Percentiles rank a stretch among this genome's conserved stretches.
phyloP scores from a whole-genome alignment of 164 flowering plant genomes.

The Chimonanthus praecox region DNA sequence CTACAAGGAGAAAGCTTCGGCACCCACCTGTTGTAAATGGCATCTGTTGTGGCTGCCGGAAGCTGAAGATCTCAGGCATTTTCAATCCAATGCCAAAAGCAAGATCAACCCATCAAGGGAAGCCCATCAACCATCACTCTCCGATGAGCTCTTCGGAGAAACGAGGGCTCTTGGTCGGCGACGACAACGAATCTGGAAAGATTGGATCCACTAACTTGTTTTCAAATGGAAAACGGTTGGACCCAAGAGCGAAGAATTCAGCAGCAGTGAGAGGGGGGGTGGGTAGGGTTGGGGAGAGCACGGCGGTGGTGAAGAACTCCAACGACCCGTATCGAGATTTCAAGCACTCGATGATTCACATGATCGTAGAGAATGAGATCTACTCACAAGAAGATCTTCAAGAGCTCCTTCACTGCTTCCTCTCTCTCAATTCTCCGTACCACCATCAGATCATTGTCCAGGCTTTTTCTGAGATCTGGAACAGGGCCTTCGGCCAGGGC shows the following conservation, averaged over 20 bases:
- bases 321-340: slow-evolving; percentile 18
- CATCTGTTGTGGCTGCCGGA: too few species aligned
- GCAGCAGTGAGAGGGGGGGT: not conserved
- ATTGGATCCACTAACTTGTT: slow-evolving; percentile 3
- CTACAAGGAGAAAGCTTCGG: too few species aligned
- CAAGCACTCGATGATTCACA: slow-evolving; percentile 18
- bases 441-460: slow-evolving; percentile 15
- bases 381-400: slow-evolving; percentile 7
- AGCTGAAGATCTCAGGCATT: too few species aligned
- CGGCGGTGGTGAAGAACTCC: slow-evolving; percentile 17
- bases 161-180: too few species aligned
- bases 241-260: not conserved
- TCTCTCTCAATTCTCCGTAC: slow-evolving; percentile 10
- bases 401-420: slow-evolving; percentile 11
- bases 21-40: too few species aligned
- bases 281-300: slow-evolving; percentile 5
- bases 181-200: not conserved
- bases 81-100: too few species aligned
- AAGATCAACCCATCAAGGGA: too few species aligned
- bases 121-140: too few species aligned
- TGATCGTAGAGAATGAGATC: slow-evolving; percentile 22
- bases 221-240: not conserved
- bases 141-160: too few species aligned
- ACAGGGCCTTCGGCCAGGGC: slow-evolving; percentile 3
- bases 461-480: slow-evolving; percentile 20